These are phyloP conservation scores for Polyplosphaeria fusca DNA, from an alignment of 495 filamentous ascomycete genomes.

Conservation along the genomic window DNA sequence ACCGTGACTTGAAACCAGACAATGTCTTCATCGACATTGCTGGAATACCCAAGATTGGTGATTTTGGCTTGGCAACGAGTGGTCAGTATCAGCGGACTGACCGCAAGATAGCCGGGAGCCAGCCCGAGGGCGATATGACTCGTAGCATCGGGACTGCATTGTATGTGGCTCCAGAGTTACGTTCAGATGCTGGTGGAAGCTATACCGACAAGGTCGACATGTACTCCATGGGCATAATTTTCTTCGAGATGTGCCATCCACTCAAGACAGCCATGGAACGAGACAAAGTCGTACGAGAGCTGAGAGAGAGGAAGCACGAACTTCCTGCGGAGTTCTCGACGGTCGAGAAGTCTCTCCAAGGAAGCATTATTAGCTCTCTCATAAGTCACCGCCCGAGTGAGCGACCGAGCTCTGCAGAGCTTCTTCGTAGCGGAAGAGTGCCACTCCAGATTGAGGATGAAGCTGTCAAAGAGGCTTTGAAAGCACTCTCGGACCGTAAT, in stretches of 20 bases:
- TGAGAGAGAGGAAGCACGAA: conserved; percentile 63
- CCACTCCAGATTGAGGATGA: conserved; percentile 91
- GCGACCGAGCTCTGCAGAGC: conserved; percentile 79
- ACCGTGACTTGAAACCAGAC: conserved; percentile 96
- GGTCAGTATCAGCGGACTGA: conserved; percentile 64
- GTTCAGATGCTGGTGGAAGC: conserved; percentile 62
- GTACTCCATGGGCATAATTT: conserved; percentile 95
- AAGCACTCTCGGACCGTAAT: conserved; percentile 71
- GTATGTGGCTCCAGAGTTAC: conserved; percentile 91
- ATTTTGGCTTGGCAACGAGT: conserved; percentile 91
- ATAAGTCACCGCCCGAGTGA: conserved; percentile 76
- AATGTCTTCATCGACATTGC: conserved; percentile 93
- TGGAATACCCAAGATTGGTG: conserved; percentile 89
- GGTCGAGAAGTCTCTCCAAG: conserved; percentile 69
- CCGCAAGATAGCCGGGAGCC: conserved; percentile 43
- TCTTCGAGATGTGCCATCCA: conserved; percentile 94
- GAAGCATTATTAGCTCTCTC: conserved; percentile 72
- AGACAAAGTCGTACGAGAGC: conserved; percentile 64
- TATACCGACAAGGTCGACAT: conserved; percentile 98
- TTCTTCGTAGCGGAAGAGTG: conserved; percentile 81
- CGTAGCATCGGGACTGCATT: conserved; percentile 90
- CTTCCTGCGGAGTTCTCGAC: conserved; percentile 73
- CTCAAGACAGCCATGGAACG: conserved; percentile 86
- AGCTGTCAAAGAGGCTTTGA: conserved; percentile 75
- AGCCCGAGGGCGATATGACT: conserved; percentile 59